These are phyloP conservation scores for Aspergillus kassunensis DNA, from an alignment of 495 filamentous ascomycete species.

Conservation along the genomic window DNA sequence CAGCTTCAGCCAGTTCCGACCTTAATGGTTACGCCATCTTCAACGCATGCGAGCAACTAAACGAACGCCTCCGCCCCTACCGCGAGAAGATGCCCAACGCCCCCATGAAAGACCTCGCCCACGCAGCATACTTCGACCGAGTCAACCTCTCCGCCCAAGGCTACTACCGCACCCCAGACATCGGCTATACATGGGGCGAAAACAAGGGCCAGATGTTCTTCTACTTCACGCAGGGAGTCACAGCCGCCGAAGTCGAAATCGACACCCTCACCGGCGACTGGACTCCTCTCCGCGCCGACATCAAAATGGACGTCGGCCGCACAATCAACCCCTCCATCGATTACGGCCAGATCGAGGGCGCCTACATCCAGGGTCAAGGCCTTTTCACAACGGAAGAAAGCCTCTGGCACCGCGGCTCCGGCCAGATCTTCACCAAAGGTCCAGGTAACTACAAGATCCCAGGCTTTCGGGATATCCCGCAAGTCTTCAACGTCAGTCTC, in stretches of 20 bases:
- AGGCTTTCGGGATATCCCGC: slow-evolving; percentile 93
- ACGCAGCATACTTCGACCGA: slow-evolving; percentile 93
- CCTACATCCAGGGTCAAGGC: slow-evolving; percentile 91
- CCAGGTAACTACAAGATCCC: slow-evolving; percentile 95
- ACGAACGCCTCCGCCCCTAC: slow-evolving; percentile 81
- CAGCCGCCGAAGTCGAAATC: slow-evolving; percentile 85
- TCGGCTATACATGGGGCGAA: slow-evolving; percentile 89
- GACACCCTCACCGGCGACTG: slow-evolving; percentile 93
- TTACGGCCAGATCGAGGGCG: slow-evolving; percentile 97
- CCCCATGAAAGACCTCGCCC: slow-evolving; percentile 80
- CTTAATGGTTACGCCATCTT: slow-evolving; percentile 94
- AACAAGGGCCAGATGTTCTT: slow-evolving; percentile 91
- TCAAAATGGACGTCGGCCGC: slow-evolving; percentile 97
- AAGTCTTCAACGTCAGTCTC: slow-evolving; percentile 86
- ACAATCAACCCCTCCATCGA: slow-evolving; percentile 95
- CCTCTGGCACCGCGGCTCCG: slow-evolving; percentile 74
- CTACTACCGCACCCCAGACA: slow-evolving; percentile 95
- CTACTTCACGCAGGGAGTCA: slow-evolving; percentile 96
- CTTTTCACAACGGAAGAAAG: slow-evolving; percentile 97
- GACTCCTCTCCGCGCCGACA: slow-evolving; percentile 84
- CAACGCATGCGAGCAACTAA: slow-evolving; percentile 89
- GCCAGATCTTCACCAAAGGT: slow-evolving; percentile 82
- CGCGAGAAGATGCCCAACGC: slow-evolving; percentile 76
- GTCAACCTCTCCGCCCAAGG: slow-evolving; percentile 95
- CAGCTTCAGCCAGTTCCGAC: slow-evolving; percentile 90